phyloP scores from a whole-genome alignment of 306 rosid genomes.

The Carpinus viminea region DNA sequence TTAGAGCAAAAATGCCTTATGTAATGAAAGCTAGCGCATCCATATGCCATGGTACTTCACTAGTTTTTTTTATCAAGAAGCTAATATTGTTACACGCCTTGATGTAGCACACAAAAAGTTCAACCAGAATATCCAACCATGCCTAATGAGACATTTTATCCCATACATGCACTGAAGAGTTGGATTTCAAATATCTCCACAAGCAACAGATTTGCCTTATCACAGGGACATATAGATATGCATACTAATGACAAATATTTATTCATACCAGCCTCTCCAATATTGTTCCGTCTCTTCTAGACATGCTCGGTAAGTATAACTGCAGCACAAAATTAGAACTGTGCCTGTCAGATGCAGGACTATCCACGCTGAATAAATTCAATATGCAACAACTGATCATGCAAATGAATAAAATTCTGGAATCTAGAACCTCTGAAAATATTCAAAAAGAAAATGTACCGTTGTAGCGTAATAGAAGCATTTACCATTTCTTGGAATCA shows the following conservation, averaged over 20 bases:
- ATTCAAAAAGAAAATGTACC: not conserved
- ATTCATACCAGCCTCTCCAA: constrained; percentile 92
- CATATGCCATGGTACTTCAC: not conserved
- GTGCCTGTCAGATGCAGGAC: constrained; percentile 22
- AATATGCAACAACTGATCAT: constrained; percentile 20
- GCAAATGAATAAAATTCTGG: constrained; percentile 21
- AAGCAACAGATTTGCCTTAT: not conserved
- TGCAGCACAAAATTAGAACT: constrained; percentile 54
- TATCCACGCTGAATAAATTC: not conserved
- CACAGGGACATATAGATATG: not conserved
- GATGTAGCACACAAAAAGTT: not conserved
- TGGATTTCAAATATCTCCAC: not conserved
- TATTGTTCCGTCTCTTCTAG: constrained; percentile 87
- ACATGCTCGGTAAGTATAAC: constrained; percentile 72
- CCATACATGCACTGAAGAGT: not conserved
- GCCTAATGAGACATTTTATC: not conserved
- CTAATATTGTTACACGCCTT: not conserved
- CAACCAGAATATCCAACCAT: not conserved
- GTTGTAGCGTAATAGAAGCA: constrained; percentile 19
- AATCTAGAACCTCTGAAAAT: constrained; percentile 1
- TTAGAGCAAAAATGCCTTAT: not conserved
- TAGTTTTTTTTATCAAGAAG: not conserved
- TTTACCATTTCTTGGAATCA: constrained; percentile 87
- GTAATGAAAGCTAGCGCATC: not conserved
- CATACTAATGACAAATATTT: constrained; percentile 6